phyloP scores from a whole-genome alignment of 2,329 filamentous ascomycete species.

The Ophiocordyceps camponoti-floridani region DNA sequence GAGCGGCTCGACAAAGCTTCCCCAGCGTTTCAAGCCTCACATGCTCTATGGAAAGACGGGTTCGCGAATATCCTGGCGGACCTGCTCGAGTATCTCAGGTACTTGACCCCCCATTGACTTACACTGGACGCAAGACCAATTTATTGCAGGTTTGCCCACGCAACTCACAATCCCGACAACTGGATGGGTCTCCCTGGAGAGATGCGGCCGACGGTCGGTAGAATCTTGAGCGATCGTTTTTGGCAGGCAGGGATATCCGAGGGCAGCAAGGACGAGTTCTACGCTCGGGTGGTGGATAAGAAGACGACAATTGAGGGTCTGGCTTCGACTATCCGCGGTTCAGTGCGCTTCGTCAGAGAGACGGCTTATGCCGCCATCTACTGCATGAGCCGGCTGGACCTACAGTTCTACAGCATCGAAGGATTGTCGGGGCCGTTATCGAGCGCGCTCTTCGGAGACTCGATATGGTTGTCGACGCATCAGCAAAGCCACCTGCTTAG shows the following conservation, averaged over 20 bases:
- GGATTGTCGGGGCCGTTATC: conserved; percentile 73
- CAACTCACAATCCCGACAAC: conserved; percentile 71
- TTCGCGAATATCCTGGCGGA: conserved; percentile 73
- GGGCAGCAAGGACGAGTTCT: conserved; percentile 93
- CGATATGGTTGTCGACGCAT: conserved; percentile 70
- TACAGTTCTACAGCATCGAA: conserved; percentile 77
- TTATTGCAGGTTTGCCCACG: conserved; percentile 56
- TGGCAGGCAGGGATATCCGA: conserved; percentile 97
- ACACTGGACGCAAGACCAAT: background rate
- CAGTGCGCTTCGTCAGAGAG: conserved; percentile 78
- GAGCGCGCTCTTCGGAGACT: conserved; percentile 67
- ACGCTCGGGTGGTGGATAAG: conserved; percentile 75
- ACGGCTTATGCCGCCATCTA: conserved; percentile 89
- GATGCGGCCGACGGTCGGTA: conserved; percentile 57
- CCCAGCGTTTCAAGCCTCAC: conserved; percentile 56
- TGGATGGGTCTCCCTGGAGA: conserved; percentile 65
- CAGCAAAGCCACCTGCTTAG: conserved; percentile 90
- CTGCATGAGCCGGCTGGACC: conserved; percentile 74
- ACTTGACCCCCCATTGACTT: conserved; percentile 5
- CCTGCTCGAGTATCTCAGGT: conserved; percentile 67
- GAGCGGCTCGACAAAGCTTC: conserved; percentile 69
- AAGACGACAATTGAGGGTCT: conserved; percentile 84
- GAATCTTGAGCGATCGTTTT: conserved; percentile 84
- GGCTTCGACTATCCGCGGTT: conserved; percentile 79
- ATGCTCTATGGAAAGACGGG: conserved; percentile 66